Evolutionary conservation across 2,329 filamentous ascomycete genomes (phyloP).

Genomic region (Xylariaceae sp.): DNA sequence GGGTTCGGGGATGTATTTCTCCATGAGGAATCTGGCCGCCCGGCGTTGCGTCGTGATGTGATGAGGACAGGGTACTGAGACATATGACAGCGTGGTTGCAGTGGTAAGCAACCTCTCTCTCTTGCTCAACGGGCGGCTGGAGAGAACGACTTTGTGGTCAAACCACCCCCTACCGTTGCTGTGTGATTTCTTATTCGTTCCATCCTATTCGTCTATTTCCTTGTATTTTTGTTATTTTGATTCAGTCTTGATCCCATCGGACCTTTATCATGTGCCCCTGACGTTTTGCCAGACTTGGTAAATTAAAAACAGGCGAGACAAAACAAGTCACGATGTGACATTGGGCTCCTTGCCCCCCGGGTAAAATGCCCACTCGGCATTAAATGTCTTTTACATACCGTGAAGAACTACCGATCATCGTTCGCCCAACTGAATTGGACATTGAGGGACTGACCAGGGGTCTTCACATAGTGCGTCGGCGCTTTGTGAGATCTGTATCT

Average conservation of each 20-base stretch:
- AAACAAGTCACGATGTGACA: too few relatives aligned
- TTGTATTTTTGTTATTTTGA: neutral
- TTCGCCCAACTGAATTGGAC: neutral
- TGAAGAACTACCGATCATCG: neutral
- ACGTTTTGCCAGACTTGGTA: neutral
- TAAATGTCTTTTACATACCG: neutral
- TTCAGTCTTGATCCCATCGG: neutral
- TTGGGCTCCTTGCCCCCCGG: neutral
- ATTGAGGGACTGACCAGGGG: neutral
- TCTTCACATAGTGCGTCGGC: neutral
- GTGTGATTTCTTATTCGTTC: neutral
- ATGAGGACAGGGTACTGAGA: neutral
- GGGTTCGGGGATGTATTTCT: slow-evolving; percentile 14
- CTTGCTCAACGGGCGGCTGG: neutral
- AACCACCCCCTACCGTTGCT: too few relatives aligned
- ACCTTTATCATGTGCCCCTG: neutral
- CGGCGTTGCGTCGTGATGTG: slow-evolving; percentile 2
- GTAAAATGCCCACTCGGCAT: neutral
- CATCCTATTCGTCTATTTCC: neutral
- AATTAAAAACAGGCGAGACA: neutral
- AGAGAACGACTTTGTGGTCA: neutral
- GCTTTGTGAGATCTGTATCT: slow-evolving; percentile 17
- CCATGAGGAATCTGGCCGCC: slow-evolving; percentile 15
- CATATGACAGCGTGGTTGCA: neutral
- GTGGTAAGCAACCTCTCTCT: slow-evolving; percentile 1